Evolutionary conservation across 1,284 basidiomycete species (phyloP).

Genomic region (Xanthoconium separans): DNA sequence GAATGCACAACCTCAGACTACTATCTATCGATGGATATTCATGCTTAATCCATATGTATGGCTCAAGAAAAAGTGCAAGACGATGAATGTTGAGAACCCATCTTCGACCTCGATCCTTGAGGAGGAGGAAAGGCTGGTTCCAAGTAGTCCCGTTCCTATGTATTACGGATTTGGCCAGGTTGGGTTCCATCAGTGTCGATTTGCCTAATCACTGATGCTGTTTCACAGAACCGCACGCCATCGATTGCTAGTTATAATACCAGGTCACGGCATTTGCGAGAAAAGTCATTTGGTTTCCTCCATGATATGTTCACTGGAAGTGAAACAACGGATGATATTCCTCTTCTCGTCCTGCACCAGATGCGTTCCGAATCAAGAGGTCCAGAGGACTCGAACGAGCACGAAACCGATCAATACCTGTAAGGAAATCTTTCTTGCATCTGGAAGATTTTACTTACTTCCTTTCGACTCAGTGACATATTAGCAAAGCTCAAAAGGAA

Average conservation of each 20-base stretch:
- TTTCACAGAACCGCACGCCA: slow-evolving; percentile 9
- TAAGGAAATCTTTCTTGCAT: slow-evolving; percentile 36
- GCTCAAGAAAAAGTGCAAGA: slow-evolving; percentile 71
- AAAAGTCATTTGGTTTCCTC: slow-evolving; percentile 57
- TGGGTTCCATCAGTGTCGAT: slow-evolving; percentile 3
- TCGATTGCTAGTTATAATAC: slow-evolving; percentile 9
- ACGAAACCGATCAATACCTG: slow-evolving; percentile 73
- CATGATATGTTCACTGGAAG: slow-evolving; percentile 71
- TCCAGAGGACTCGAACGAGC: slow-evolving; percentile 44
- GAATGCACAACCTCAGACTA: slow-evolving; percentile 52
- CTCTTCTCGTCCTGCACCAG: slow-evolving; percentile 55
- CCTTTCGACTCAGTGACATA: slow-evolving; percentile 50
- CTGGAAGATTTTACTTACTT: not conserved
- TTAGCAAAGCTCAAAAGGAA: slow-evolving; percentile 61
- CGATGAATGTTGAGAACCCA: slow-evolving; percentile 67
- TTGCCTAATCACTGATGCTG: not conserved
- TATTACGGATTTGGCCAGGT: slow-evolving; percentile 30
- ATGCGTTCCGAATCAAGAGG: slow-evolving; percentile 44
- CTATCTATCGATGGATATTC: slow-evolving; percentile 68
- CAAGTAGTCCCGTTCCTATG: slow-evolving; percentile 51
- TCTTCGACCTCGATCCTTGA: slow-evolving; percentile 74
- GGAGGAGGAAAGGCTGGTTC: slow-evolving; percentile 73
- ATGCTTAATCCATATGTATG: slow-evolving; percentile 88
- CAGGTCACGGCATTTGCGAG: slow-evolving; percentile 48
- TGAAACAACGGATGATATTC: slow-evolving; percentile 54